Percentiles rank a stretch among this genome's conserved stretches.
phyloP scores from a whole-genome alignment of 169 alveolate genomes.

The Toxoplasma gondii region DNA sequence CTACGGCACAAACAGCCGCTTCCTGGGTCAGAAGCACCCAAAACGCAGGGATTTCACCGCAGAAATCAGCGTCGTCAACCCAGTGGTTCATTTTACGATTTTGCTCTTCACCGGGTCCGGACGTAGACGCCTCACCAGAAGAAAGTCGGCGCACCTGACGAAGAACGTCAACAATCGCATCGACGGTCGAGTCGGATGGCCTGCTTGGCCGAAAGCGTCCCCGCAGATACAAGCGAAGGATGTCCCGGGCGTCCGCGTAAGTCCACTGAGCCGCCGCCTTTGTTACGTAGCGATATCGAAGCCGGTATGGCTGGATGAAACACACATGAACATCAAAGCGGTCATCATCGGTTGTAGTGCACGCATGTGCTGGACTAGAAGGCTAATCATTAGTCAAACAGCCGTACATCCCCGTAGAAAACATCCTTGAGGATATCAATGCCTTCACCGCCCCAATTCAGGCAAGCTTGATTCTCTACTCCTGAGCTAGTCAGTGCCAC shows the following conservation, averaged over 20 bases:
- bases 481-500: background rate
- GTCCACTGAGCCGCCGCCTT: conserved; percentile 14
- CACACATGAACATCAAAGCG: background rate
- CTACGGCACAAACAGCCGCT: conserved; percentile 38
- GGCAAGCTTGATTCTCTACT: background rate
- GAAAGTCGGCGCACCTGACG: background rate
- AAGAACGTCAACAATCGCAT: background rate
- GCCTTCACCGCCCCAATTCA: background rate
- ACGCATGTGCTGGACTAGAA: no score
- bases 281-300: background rate
- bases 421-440: background rate
- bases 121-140: background rate
- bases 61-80: background rate
- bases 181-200: background rate
- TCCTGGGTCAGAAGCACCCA: conserved; percentile 20
- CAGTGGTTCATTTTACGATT: background rate
- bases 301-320: background rate
- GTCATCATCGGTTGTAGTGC: background rate
- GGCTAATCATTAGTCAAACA: background rate
- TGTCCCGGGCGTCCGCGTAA: background rate
- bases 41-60: background rate
- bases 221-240: background rate
- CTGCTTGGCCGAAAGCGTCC: background rate
- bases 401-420: background rate
- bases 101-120: background rate